A percentile compares a stretch with the other conserved stretches of the same genome.
Conservation (phyloP, 1,139 yeast genomes). For the Hanseniaspora gamundiae region DNA sequence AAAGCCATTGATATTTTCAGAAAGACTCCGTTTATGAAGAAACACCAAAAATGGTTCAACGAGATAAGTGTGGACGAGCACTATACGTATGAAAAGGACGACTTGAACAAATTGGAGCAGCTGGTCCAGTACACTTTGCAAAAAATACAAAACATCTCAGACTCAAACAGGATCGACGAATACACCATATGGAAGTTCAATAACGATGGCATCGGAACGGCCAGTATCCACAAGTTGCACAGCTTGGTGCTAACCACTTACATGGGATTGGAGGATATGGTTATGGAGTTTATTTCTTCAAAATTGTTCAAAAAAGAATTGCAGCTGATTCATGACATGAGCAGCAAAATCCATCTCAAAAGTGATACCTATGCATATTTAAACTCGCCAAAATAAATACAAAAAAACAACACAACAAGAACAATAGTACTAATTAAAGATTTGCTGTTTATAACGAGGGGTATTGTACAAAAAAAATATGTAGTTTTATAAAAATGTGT, state of each 20-base stretch:
- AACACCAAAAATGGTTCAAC: slow-evolving; percentile 12
- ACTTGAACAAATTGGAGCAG: slow-evolving; percentile 4
- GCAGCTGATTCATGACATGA: slow-evolving; percentile 3
- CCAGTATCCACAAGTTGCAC: background rate
- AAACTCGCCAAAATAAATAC: too few relatives aligned
- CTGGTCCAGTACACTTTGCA: background rate
- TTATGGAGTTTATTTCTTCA: slow-evolving; percentile 2
- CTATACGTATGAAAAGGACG: slow-evolving; percentile 8
- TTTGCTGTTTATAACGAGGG: too few relatives aligned
- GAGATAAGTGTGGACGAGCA: slow-evolving; percentile 15
- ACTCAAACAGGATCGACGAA: background rate
- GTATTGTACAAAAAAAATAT: too few relatives aligned
- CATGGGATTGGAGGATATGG: slow-evolving; percentile 8
- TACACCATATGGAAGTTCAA: background rate
- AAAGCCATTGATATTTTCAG: slow-evolving; percentile 3
- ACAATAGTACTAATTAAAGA: too few relatives aligned
- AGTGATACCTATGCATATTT: slow-evolving; percentile 7
- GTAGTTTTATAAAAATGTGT: too few relatives aligned
- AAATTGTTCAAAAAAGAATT: slow-evolving; percentile 2
- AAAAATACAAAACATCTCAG: slow-evolving; percentile 2
- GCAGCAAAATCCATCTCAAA: slow-evolving; percentile 5
- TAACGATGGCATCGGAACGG: background rate
- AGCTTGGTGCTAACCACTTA: slow-evolving; percentile 1
- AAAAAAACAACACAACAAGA: too few relatives aligned
- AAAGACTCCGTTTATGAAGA: background rate